Evolutionary conservation across 768 basidiomycete species (phyloP), one percentile per base, ranked within the genome.

Genomic region (Lentinula sp.): DNA sequence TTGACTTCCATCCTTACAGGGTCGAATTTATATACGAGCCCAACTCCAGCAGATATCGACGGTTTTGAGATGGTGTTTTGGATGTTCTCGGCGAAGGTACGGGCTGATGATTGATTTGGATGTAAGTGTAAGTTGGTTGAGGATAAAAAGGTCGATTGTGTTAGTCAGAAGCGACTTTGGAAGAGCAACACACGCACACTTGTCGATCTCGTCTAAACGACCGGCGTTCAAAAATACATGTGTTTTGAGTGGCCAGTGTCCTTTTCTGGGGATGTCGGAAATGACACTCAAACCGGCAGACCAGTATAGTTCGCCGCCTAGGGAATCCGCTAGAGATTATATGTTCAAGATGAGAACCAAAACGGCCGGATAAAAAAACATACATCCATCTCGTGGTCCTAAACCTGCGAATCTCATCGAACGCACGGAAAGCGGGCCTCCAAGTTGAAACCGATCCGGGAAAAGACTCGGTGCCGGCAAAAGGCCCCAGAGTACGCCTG

Each of bases 401-500:
- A 97, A 77, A 3, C 86, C 78, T 67, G 91, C 92, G 5, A 79
- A 76, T 48, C 80, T 80, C 74, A 96, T 95, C 55, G 84, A 83
- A 5, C 97, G 79, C 0, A 98, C 79, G 57, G 86, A 92, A 6
- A 88, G 83, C 0, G 97, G 95, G 0, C 97, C 97, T 28, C 97
- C 97, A 0, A 98, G 80, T 65, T 96, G 95, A 71, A 94, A 94
- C 5, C 94, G 85, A 73, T 99, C 97, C 1, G 86, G 80, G 66
- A 92, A 89, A 23, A 85, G 80, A 6, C 82, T 79, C 11, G 77
- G 72, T 10, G 76, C 9, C 8, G 18, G 74, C 6, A 66, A 65
- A 31, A 96, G 70, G 51, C 86, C 83, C 69, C 84, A 84, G 10
- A 98, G 74, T 28, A 91, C 61, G 2, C 95, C 95, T 0, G 84